Evolutionary conservation across 768 basidiomycete species (phyloP), one percentile per base, ranked within the genome.

Genomic region (Leucogyrophana mollusca): DNA sequence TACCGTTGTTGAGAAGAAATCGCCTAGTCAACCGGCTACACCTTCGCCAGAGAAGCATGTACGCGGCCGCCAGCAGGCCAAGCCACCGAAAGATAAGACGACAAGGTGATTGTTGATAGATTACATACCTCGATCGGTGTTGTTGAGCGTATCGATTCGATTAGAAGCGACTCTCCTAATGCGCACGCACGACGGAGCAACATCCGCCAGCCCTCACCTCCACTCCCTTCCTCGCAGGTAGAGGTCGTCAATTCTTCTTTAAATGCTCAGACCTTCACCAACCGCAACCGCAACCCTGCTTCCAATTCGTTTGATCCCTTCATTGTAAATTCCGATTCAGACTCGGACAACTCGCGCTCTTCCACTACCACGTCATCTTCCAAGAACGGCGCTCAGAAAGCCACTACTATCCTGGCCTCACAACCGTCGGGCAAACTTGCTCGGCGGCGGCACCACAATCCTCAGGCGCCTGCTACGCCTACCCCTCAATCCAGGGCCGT

Each of bases 161-260:
- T 16, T 49, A 82, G 77, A 65, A 78, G 72, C 61, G 44, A 68
- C 38, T 82, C 81, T 51, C 37, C 69, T 45, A 73, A 67, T 51
- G 61, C 60, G 52, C 70, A 64, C 34, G 62, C 66, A 56, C 73
- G 76, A 58, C 77, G 77, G 65, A 75, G 70, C 66, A 73, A 70
- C 55, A 68, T 62, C 47, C 83, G 83, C 50, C 84, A 85, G 60
- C 76, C 82, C 17, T 86, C 85, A 33, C 83, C 83, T 14, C 79
- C 25, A 64, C 74, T 34, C 58, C 66, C 39, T 47, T 64, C 81
- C 78, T 79, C 80, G 77, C 83, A 85, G 78, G 82, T 76, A 79
- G 85, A 85, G 79, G 77, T 63, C 59, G 64, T 66, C 50, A 51
- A 54, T 21, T 48, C 25, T 44, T 50, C 50, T 42, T 38, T 56